A percentile compares a stretch with the other conserved stretches of the same genome.
Conservation (phyloP, 2,329 filamentous ascomycete genomes). For the Monilinia fructicola region DNA sequence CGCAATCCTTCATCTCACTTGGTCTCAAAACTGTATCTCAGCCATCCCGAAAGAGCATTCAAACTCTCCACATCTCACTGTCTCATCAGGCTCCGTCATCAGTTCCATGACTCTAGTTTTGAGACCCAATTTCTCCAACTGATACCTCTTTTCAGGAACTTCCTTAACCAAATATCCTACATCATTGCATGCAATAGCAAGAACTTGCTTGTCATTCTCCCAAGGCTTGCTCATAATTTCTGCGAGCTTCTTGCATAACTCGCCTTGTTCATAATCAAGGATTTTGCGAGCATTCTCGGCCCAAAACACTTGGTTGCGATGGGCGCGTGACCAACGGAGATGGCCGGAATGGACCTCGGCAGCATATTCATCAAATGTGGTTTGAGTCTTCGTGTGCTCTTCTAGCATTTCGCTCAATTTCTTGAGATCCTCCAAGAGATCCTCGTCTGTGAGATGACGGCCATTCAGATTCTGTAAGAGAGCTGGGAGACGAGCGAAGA, state of each 20-base stretch:
- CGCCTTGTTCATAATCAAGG: conserved; percentile 64
- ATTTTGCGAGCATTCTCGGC: conserved; percentile 69
- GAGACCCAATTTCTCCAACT: conserved; percentile 65
- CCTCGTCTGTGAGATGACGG: conserved; percentile 63
- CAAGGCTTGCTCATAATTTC: conserved; percentile 67
- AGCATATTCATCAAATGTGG: conserved; percentile 50
- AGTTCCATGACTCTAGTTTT: conserved; percentile 71
- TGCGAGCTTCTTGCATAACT: conserved; percentile 63
- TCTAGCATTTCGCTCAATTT: conserved; percentile 62
- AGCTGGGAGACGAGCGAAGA: conserved; percentile 76
- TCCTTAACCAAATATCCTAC: conserved; percentile 69
- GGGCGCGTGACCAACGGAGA: conserved; percentile 73
- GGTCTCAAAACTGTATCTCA: conserved; percentile 66
- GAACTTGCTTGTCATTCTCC: conserved; percentile 69
- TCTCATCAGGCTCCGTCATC: conserved; percentile 69
- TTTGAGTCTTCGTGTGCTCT: conserved; percentile 67
- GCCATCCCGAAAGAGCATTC: conserved; percentile 71
- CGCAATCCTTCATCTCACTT: conserved; percentile 34
- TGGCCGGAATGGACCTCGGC: conserved; percentile 68
- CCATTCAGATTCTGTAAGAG: conserved; percentile 62
- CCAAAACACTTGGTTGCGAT: conserved; percentile 71
- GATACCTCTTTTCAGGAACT: conserved; percentile 64
- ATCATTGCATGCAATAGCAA: conserved; percentile 73
- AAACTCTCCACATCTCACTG: conserved; percentile 72
- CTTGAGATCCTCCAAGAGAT: conserved; percentile 62